These are phyloP conservation scores for Phytopythium mirpurense DNA, from an alignment of 352 stramenopile genomes.

Conservation along the genomic window DNA sequence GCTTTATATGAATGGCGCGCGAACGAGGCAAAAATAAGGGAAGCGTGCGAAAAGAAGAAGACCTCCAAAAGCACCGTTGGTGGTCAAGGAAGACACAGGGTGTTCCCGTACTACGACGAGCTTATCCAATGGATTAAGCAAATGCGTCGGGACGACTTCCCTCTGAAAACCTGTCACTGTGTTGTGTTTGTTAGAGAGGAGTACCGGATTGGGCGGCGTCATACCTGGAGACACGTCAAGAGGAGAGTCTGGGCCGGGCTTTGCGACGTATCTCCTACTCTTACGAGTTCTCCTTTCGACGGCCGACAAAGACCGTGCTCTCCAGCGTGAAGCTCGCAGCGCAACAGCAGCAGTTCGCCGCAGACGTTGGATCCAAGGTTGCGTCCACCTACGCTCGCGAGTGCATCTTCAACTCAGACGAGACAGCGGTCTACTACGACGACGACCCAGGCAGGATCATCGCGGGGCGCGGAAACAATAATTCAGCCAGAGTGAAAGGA, in stretches of 20 bases:
- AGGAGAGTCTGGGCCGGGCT: conserved; percentile 10
- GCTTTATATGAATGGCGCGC: neutral
- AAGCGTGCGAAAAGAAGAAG: neutral
- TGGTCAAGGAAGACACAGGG: conserved; percentile 1
- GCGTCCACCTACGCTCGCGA: neutral
- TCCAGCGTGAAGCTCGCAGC: conserved; percentile 7
- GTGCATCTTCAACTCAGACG: conserved; percentile 15
- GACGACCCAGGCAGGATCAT: conserved; percentile 13
- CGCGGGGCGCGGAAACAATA: conserved; percentile 6
- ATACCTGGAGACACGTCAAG: conserved; percentile 10
- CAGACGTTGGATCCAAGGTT: neutral
- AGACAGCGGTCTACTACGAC: conserved; percentile 17
- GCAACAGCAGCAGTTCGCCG: conserved; percentile 11
- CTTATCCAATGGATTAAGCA: conserved; percentile 21
- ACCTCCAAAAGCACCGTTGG: neutral
- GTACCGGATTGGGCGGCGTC: conserved; percentile 8
- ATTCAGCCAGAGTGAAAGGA: conserved; percentile 3
- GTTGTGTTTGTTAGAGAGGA: conserved; percentile 15
- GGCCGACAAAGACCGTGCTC: conserved; percentile 11
- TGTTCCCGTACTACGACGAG: conserved; percentile 14
- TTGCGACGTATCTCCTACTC: conserved; percentile 8
- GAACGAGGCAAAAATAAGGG: neutral
- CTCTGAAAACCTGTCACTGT: conserved; percentile 13
- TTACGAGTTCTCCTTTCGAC: conserved; percentile 15
- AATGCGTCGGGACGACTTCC: conserved; percentile 15